Evolutionary conservation across 805 yeast species (phyloP), one percentile per base, ranked within the genome.

Genomic region (Sungouiella thailandica): DNA sequence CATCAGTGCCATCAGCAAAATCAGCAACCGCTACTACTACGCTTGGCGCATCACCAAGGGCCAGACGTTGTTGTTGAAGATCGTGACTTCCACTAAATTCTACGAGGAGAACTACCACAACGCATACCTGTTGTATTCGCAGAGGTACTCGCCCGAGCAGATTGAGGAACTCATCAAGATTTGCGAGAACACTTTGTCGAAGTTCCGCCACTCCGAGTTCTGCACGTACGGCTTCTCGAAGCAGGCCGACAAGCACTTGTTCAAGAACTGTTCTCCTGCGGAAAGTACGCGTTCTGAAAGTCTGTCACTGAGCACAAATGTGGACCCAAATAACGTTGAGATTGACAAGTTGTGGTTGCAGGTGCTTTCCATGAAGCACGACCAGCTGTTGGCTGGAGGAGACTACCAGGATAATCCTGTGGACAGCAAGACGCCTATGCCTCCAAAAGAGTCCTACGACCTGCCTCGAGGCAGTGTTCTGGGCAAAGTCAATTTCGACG

Each of bases 21-120:
- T 82, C 23, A 74, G 84, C 14, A 64, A 60, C 17, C 67, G 76
- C 41, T 81, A 79, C 49, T 77, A 76, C 37, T 79, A 78, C 49
- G 83, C 87, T 2, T 78, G 80, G 78, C 71, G 83, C 55, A 68
- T 81, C 50, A 65, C 75, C 23, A 80, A 78, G 46, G 80, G 83
- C 1, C 74, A 72, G 32, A 53, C 53, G 5, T 67, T 60, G 28
- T 46, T 77, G 14, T 42, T 68, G 9, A 58, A 55, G 16, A 33
- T 70, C 4, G 36, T 74, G 8, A 52, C 40, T 0, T 52, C 58
- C 13, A 44, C 55, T 15, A 58, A 54, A 13, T 64, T 60, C 34
- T 62, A 61, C 36, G 53, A 49, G 18, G 47, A 42, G 7, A 52
- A 55, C 18, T 41, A 40, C 26, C 28, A 32, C 12, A 34, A 35